Conservation (phyloP, 176 grass and related monocot species). For the Canna indica region DNA sequence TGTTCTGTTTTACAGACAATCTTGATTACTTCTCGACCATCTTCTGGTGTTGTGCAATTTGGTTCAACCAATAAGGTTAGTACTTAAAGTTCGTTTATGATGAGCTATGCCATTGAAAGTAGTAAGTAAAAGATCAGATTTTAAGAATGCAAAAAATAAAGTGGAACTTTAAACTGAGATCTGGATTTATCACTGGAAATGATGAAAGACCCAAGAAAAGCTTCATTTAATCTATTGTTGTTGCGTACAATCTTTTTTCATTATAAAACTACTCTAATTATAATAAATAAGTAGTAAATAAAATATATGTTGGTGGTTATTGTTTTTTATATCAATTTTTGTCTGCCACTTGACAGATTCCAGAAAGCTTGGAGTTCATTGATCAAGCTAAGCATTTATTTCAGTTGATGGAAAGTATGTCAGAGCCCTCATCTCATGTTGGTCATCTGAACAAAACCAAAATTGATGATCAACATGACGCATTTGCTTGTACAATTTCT, state of each 20-base stretch:
- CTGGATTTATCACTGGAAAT: not conserved
- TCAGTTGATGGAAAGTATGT: slow-evolving; percentile 21
- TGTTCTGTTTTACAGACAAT: slow-evolving; percentile 53
- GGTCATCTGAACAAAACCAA: slow-evolving; percentile 23
- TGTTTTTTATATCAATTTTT: not conserved
- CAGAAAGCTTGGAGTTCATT: slow-evolving; percentile 61
- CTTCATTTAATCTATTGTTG: not conserved
- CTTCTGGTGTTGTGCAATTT: slow-evolving; percentile 65
- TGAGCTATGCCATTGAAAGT: not conserved
- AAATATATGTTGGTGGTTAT: not conserved
- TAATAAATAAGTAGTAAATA: not conserved
- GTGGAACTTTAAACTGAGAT: not conserved
- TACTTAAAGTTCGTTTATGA: slow-evolving; percentile 14
- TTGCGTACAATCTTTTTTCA: not conserved
- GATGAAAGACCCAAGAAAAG: not conserved
- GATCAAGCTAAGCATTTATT: slow-evolving; percentile 47
- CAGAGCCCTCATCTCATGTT: slow-evolving; percentile 22
- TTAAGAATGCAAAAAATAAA: not conserved
- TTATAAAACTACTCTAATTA: not conserved
- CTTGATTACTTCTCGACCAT: slow-evolving; percentile 49
- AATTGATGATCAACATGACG: slow-evolving; percentile 16
- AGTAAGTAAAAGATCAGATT: too few species aligned
- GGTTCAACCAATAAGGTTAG: slow-evolving; percentile 76
- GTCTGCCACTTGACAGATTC: slow-evolving; percentile 38
- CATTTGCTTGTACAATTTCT: slow-evolving; percentile 22